Conservation (phyloP, 306 rosid species). For the Quercus cerris region DNA sequence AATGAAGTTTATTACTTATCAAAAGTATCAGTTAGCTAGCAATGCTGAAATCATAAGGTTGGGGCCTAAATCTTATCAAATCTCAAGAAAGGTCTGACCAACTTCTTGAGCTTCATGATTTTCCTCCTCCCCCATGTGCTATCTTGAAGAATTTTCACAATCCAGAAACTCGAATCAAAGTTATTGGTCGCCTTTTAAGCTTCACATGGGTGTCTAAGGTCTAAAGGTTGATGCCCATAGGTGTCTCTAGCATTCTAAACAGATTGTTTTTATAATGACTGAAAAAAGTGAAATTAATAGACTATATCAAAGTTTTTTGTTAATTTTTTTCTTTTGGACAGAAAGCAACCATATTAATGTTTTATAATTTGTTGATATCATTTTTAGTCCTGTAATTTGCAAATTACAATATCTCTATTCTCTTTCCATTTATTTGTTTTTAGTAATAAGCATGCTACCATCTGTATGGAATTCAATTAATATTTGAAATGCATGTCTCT, state of each 20-base stretch:
- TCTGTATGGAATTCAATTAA: not conserved
- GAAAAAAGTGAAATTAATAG: not conserved
- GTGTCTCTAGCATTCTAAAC: not conserved
- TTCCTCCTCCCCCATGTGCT: no score
- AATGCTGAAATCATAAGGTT: no score
- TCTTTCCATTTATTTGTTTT: not conserved
- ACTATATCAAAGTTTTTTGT: no score
- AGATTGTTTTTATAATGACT: not conserved
- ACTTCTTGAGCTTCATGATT: no score
- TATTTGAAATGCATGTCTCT: not conserved
- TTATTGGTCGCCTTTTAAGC: not conserved
- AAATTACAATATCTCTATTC: not conserved
- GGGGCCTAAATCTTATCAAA: no score
- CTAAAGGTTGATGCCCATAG: not conserved
- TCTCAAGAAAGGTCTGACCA: no score
- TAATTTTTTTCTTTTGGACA: no score
- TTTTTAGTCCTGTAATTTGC: not conserved
- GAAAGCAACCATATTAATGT: not conserved
- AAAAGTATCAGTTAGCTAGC: no score
- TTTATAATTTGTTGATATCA: not conserved
- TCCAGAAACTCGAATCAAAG: not conserved
- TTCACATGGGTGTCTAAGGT: not conserved
- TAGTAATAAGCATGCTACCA: not conserved
- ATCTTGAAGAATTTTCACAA: not conserved
- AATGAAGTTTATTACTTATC: no score